Evolutionary conservation across 2,329 filamentous ascomycete species (phyloP), one percentile per base, ranked within the genome.

Genomic region (Monilinia polystroma): DNA sequence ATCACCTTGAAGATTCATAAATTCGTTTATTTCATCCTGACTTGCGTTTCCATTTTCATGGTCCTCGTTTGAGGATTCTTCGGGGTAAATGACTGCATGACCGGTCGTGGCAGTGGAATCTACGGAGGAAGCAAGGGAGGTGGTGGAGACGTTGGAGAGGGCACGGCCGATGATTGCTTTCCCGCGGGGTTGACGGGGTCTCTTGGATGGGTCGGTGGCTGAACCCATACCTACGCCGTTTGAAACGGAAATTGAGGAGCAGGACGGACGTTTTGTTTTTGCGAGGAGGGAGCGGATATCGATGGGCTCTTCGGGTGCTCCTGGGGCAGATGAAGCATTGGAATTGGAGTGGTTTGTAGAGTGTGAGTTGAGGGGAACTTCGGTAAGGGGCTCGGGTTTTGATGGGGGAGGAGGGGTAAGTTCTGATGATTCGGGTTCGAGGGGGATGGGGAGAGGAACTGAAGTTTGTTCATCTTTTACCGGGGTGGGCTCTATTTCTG

Each of bases 111-210:
- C 71, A 20, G 75, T 76, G 0, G 79, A 78, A 29, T 82, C 81
- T 20, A 77, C 78, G 64, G 82, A 76, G 11, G 73, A 75, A 7
- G 74, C 74, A 8, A 72, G 70, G 1, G 75, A 85, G 6, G 79
- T 78, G 1, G 81, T 81, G 2, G 85, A 87, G 3, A 80, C 80
- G 72, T 87, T 87, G 76, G 84, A 87, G 38, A 84, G 76, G 3
- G 84, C 86, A 14, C 86, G 83, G 6, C 86, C 86, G 3, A 88
- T 77, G 66, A 88, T 83, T 63, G 47, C 23, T 45, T 66, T 63
- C 52, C 68, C 68, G 54, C 68, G 70, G 41, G 63, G 64, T 64
- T 70, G 70, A 68, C 67, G 72, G 67, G 70, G 70, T 23, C 73
- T 69, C 12, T 62, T 64, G 51, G 81, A 78, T 4, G 32, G 58